phyloP scores from a whole-genome alignment of 257 asterid species.

The Ilex asprella region DNA sequence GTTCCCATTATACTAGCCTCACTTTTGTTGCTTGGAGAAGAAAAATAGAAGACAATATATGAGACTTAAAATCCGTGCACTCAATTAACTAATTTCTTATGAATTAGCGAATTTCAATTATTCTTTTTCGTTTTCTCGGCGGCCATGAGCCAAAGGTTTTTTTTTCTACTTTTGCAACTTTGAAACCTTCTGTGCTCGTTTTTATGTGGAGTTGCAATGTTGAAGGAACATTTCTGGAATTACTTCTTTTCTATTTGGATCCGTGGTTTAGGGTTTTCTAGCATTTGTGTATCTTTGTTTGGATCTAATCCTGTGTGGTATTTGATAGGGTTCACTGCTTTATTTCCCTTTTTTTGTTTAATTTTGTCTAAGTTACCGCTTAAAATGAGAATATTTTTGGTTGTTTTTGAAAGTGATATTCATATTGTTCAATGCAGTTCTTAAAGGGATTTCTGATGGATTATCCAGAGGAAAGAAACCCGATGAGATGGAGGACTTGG shows the following conservation, averaged over 20 bases:
- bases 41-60: too few species aligned
- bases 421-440: constrained; percentile 48
- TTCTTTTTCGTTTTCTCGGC: too few species aligned
- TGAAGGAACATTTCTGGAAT: background rate
- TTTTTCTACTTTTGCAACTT: background rate
- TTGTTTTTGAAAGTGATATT: background rate
- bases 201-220: too few species aligned
- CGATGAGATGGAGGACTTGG: constrained; percentile 71
- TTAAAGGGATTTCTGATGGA: constrained; percentile 83
- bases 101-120: too few species aligned
- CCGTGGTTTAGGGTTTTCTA: background rate
- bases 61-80: too few species aligned
- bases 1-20: too few species aligned
- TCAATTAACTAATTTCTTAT: too few species aligned
- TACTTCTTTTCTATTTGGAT: background rate
- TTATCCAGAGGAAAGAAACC: constrained; percentile 78
- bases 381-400: too few species aligned
- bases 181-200: background rate
- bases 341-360: background rate
- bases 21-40: too few species aligned
- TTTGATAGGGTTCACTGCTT: constrained; percentile 4
- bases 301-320: constrained; percentile 7
- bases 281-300: background rate
- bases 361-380: too few species aligned
- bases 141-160: background rate